Conservation (phyloP, 345 rosid genomes). For the Trapa bicornis region DNA sequence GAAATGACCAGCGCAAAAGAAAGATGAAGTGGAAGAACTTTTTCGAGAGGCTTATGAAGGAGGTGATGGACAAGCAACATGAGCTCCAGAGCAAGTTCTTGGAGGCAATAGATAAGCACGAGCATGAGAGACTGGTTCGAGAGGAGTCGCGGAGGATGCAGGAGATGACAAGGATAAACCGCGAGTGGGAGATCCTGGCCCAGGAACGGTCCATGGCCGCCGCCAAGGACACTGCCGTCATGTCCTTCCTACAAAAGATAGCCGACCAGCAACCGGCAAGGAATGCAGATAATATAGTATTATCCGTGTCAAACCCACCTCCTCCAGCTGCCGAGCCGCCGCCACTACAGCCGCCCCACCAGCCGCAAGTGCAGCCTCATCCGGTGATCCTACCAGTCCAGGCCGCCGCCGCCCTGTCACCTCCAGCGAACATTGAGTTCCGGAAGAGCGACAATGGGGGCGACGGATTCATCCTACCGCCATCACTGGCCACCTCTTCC, state of each 20-base stretch:
- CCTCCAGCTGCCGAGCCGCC: neutral
- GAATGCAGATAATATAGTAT: neutral
- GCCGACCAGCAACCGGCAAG: slow-evolving; percentile 28
- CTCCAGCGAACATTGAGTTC: slow-evolving; percentile 11
- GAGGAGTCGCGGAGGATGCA: slow-evolving; percentile 70
- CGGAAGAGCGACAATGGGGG: slow-evolving; percentile 15
- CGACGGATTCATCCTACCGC: slow-evolving; percentile 18
- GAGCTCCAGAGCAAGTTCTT: slow-evolving; percentile 52
- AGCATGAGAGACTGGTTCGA: slow-evolving; percentile 45
- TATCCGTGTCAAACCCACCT: neutral
- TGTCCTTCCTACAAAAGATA: slow-evolving; percentile 64
- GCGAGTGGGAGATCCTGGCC: slow-evolving; percentile 46
- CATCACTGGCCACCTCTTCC: slow-evolving; percentile 28
- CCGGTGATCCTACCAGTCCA: neutral
- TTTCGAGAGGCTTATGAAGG: slow-evolving; percentile 44
- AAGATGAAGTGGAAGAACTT: slow-evolving; percentile 49
- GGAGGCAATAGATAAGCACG: slow-evolving; percentile 52
- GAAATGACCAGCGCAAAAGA: slow-evolving; percentile 18
- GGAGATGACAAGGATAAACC: slow-evolving; percentile 43
- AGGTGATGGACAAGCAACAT: slow-evolving; percentile 65
- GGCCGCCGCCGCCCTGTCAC: neutral
- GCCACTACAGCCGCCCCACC: neutral
- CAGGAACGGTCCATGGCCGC: slow-evolving; percentile 65
- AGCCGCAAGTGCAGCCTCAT: neutral
- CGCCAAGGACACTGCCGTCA: slow-evolving; percentile 66